Evolutionary conservation across 768 basidiomycete species (phyloP), one percentile per base, ranked within the genome.

Genomic region (Clitopilus hobsonii): DNA sequence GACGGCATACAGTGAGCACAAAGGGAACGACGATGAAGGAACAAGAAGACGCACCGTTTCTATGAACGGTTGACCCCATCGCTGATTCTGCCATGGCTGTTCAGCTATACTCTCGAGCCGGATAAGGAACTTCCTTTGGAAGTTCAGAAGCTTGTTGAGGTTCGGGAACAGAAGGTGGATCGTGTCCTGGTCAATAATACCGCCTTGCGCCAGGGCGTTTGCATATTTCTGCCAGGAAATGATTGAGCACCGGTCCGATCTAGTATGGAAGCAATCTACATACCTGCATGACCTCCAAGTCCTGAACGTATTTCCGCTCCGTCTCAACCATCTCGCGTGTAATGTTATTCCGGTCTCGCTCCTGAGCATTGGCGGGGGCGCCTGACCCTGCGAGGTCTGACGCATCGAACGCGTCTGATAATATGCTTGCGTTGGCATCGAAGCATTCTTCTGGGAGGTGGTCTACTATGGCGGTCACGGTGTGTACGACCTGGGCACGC

Each of bases 131-230:
- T 88, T 86, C 61, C 94, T 85, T 69, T 98, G 97, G 65, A 98
- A 97, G 69, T 99, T 98, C 62, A 98, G 81, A 26, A 99, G 81
- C 67, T 93, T 90, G 78, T 93, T 91, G 59, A 98, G 80, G 69
- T 91, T 91, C 4, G 94, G 92, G 74, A 99, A 99, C 56, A 99
- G 87, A 55, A 89, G 81, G 72, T 98, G 96, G 53, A 96, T 93
- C 38, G 93, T 95, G 67, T 98, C 97, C 62, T 92, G 91, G 69
- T 94, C 89, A 61, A 98, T 88, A 53, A 91, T 78, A 63, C 91
- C 88, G 63, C 83, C 83, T 69, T 89, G 86, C 5, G 92, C 79
- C 56, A 98, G 74, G 14, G 89, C 87, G 48, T 81, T 87, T 16
- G 95, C 84, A 66, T 98, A 98, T 83, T 90, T 88, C 94, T 97